These are phyloP conservation scores for Vishniacozyma victoriae DNA, from an alignment of 768 basidiomycete species.

Conservation along the genomic window DNA sequence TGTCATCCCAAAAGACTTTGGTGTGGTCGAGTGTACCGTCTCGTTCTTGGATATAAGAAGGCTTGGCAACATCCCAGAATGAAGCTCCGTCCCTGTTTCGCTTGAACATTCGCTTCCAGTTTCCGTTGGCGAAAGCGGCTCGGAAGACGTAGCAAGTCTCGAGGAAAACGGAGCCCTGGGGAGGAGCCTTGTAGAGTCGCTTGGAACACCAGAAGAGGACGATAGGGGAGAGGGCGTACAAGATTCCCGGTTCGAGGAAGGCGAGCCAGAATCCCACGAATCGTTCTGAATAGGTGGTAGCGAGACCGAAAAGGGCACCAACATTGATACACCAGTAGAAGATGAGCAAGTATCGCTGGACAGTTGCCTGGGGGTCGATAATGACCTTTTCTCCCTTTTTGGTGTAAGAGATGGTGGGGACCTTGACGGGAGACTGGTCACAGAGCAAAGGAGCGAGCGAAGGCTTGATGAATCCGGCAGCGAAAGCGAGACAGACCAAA, in stretches of 20 bases:
- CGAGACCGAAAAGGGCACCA: slow-evolving; percentile 42
- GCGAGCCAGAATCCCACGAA: slow-evolving; percentile 43
- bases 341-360: slow-evolving; percentile 34
- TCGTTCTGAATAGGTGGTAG: slow-evolving; percentile 39
- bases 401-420: slow-evolving; percentile 20
- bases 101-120: not conserved
- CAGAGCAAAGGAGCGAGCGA: slow-evolving; percentile 42
- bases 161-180: slow-evolving; percentile 38
- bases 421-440: slow-evolving; percentile 44
- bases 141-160: slow-evolving; percentile 26
- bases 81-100: slow-evolving; percentile 13
- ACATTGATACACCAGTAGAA: slow-evolving; percentile 47
- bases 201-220: slow-evolving; percentile 23
- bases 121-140: slow-evolving; percentile 18
- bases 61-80: slow-evolving; percentile 42
- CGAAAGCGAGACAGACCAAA: slow-evolving; percentile 39
- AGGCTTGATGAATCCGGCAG: slow-evolving; percentile 47
- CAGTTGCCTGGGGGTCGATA: slow-evolving; percentile 38
- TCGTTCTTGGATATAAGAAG: slow-evolving; percentile 12
- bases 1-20: slow-evolving; percentile 40
- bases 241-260: slow-evolving; percentile 32
- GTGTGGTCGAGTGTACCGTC: slow-evolving; percentile 4
- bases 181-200: slow-evolving; percentile 32
- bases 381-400: slow-evolving; percentile 41
- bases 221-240: slow-evolving; percentile 38